Base-by-base conservation (phyloP, 768 basidiomycete genomes). In the Suillus hirtellus region DNA sequence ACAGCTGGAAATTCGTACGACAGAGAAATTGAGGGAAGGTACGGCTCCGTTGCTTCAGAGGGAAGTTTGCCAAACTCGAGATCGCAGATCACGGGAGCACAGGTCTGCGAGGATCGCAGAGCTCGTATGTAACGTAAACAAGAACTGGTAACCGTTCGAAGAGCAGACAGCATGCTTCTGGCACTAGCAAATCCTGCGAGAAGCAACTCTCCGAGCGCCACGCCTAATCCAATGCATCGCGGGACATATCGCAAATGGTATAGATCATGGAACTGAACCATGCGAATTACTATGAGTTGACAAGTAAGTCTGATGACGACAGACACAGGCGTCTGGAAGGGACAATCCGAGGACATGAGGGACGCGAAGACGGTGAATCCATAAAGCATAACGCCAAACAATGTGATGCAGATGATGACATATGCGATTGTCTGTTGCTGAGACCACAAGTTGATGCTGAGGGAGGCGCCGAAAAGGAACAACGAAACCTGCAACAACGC, bases 311-410 rank as follows among this genome's bases (percentile, higher is more conserved):
- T 44, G 7, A 68, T 27, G 19, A 64, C n/a, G 10, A 46, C 17
- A 35, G 66, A 64, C 2, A 64, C 38, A 11, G 67, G 66, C 10
- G 66, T 67, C 34, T 67, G 66, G 43, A 68, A 68, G 15, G 67
- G 68, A 50, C 68, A 68, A n/a, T 56, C 43, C 2, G 62, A 43
- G 43, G 54, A 62, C 27, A 54, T 17, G 40, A 64, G 59, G 17
- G 67, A 62, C 14, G 56, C 59, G 44, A 65, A 50, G 42, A 66
- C 68, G 58, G 59, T 64, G 56, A 63, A 50, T 15, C 60, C 42
- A 19, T 66, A 68, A 27, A 69, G 43, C 53, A 62, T 44, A 37
- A 56, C 55, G 17, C 60, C 67, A n/a, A 59, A 31, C 9, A 37
- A n/a, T 21, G 52, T 60, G 17, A 40, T 50, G 3, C 50, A 60